Evolutionary conservation across 73 alveolate genomes (phyloP), one percentile per base, ranked within the genome.

Genomic region (Symbiodinium pilosum): DNA sequence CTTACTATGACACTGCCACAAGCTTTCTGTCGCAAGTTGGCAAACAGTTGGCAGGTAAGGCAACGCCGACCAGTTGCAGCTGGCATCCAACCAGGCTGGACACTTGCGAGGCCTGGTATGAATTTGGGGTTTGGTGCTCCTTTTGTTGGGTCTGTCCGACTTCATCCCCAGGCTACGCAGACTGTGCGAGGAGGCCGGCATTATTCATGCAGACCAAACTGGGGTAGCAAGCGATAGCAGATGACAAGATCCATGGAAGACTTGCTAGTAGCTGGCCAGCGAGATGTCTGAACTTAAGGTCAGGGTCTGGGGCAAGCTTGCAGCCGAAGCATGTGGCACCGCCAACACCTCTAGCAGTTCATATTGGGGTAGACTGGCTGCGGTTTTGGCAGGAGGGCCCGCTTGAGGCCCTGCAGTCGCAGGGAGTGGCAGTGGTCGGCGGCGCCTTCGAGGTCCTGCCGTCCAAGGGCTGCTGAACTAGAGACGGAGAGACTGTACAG

Each of bases 371-470:
- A 73, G 44, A n/a, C n/a, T n/a, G n/a, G n/a, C n/a, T n/a, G n/a
- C n/a, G n/a, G 83, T 81, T 85, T 21, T 87, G 94, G 3, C 40
- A 36, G 59, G 59, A 52, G 32, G 59, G 68, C 32, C n/a, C 85
- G 30, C 20, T 36, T 9, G 36, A 32, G 39, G 94, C 56, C 43
- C 69, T 87, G 42, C 84, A n/a, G 21, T 21, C 42, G 84, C 75
- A 87, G n/a, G 94, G 94, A 43, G 94, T 87, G 84, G 84, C 94
- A 20, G 40, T 87, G 68, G 20, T 56, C 36, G 64, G 85, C 3
- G 64, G 36, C 14, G 94, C 94, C 94, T 87, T 87, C 84, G 43
- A 87, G 94, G 94, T 42, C 69, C n/a, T n/a, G n/a, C n/a, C n/a
- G n/a, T n/a, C n/a, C n/a, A n/a, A n/a, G n/a, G n/a, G n/a, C n/a